Base-by-base conservation (phyloP, 1,139 yeast species). In the Debaryomyces coudertii region DNA sequence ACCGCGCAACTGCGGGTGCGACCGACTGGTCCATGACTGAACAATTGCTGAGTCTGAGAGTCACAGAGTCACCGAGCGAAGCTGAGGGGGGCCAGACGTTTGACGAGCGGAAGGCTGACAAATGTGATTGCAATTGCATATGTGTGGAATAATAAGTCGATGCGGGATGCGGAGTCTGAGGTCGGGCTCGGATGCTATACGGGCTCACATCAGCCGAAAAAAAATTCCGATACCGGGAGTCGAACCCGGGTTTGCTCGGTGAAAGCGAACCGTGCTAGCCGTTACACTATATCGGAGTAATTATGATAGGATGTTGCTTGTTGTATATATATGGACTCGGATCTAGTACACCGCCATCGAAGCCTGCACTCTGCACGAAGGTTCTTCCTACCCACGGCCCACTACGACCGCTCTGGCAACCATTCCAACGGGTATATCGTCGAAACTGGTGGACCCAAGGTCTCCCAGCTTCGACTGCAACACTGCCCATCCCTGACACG, bases 231-330 rank as follows among this genome's bases (percentile, higher is more conserved):
- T 80, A 77, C 86, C 82, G 86, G 87, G 87, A 81, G 82, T 82
- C 84, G 86, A 82, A 82, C 87, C 86, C 86, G 82, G 87, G 83
- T 78, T 76, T 81, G 85, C 85, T 77, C 86, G 84, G 86, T 81
- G 86, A 82, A 80, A 82, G 85, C 84, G 85, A 77, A 80, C 85
- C 83, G 85, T 82, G 87, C 82, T 82, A 82, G 82, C 87, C 87
- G 83, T 80, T 82, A 82, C 86, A 82, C 87, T 77, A 82, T 77
- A 82, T 80, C 86, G 86, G 85, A 81, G n/a, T 12, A 31, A 2
- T 11, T 12, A 7, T 15, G 14, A 22, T 15, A 16, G 20, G n/a
- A 4, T 15, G 8, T 3, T 7, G 9, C 14, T 8, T 9, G 11
- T n/a, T 5, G 7, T 15, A 5, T 2, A 31, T 16, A 31, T 31